Percentiles rank a stretch among this genome's conserved stretches.
phyloP scores from a whole-genome alignment of 129 eudicot genomes.

The Pittosporum tobira region DNA sequence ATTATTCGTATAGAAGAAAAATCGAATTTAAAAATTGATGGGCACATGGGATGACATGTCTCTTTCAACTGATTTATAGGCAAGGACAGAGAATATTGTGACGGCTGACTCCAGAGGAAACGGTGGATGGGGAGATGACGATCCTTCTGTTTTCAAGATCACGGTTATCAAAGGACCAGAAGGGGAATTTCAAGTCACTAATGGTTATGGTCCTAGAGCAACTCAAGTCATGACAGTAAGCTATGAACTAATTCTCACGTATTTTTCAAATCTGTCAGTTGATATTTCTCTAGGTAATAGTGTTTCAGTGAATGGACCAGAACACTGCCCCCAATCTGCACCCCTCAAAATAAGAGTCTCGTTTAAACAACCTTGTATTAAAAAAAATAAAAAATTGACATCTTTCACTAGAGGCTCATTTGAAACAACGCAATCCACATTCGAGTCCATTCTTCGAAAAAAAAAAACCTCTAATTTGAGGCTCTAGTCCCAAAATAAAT shows the following conservation, averaged over 20 bases:
- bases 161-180: constrained; percentile 8
- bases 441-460: too few relatives aligned
- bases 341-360: too few relatives aligned
- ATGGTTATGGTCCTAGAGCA: constrained; percentile 70
- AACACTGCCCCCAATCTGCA: background rate
- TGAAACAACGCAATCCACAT: too few relatives aligned
- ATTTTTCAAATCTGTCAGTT: background rate
- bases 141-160: constrained; percentile 61
- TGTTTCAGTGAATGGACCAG: background rate
- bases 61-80: constrained; percentile 18
- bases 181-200: constrained; percentile 67
- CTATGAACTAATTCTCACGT: background rate
- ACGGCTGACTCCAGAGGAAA: constrained; percentile 54
- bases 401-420: too few relatives aligned
- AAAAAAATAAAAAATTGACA: background rate
- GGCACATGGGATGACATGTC: too few relatives aligned
- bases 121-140: constrained; percentile 38
- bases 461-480: background rate
- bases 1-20: background rate
- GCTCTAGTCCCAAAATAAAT: too few relatives aligned
- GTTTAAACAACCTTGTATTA: background rate
- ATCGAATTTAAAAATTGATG: too few relatives aligned
- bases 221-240: constrained; percentile 59
- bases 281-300: too few relatives aligned
- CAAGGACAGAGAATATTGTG: constrained; percentile 34